Evolutionary conservation across 1,139 yeast genomes (phyloP).

Genomic region (Arxiozyma slooffiae): DNA sequence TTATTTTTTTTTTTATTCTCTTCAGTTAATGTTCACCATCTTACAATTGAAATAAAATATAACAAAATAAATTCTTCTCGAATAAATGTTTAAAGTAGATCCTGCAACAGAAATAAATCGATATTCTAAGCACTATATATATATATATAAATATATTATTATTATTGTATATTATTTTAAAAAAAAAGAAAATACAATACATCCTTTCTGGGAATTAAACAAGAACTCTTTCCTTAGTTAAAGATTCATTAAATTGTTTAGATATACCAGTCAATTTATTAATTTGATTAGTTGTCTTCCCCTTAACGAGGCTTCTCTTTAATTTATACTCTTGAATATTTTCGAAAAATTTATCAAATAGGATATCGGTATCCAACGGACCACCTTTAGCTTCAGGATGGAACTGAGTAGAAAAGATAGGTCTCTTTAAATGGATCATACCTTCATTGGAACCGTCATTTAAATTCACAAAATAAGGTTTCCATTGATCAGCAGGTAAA

Average conservation of each 20-base stretch:
- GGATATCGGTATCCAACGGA: conserved; percentile 81
- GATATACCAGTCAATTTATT: conserved; percentile 28
- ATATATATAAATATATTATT: too few species aligned
- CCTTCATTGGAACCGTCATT: conserved; percentile 97
- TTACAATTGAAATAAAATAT: too few species aligned
- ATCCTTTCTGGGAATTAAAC: conserved; percentile 1
- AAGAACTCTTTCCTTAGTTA: conserved; percentile 74
- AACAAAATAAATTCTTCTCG: too few species aligned
- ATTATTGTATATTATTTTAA: too few species aligned
- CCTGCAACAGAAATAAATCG: too few species aligned
- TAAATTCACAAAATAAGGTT: conserved; percentile 80
- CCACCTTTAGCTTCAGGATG: conserved; percentile 99
- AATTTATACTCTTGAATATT: conserved; percentile 51
- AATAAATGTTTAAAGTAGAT: too few species aligned
- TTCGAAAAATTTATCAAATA: conserved; percentile 81
- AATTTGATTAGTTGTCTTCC: background rate
- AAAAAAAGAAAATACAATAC: too few species aligned
- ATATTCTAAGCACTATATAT: too few species aligned
- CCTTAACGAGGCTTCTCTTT: background rate
- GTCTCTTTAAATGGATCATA: conserved; percentile 76
- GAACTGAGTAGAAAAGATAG: conserved; percentile 92
- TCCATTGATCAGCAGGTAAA: conserved; percentile 58
- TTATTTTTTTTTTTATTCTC: too few species aligned
- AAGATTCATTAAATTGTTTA: conserved; percentile 55
- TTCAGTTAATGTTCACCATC: too few species aligned